Evolutionary conservation across 345 rosid genomes (phyloP), one percentile per base, ranked within the genome.

Genomic region (Durio zibethinus): DNA sequence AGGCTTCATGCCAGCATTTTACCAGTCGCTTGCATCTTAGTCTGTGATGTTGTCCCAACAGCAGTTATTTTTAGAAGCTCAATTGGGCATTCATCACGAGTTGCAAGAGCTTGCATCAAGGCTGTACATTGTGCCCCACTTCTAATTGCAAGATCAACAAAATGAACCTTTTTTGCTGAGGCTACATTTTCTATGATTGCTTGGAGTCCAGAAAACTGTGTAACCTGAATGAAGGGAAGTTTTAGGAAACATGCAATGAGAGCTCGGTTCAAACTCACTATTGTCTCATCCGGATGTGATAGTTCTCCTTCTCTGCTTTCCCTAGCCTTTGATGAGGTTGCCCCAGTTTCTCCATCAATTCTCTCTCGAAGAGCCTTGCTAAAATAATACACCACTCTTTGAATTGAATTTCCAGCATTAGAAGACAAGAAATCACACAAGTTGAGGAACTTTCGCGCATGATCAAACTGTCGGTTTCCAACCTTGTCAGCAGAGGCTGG

Each of bases 401-500:
- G 72, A 5, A 43, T 42, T 10, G 72, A 12, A 14, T 20, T 67
- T 2, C 72, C 72, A 42, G 35, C 53, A 25, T 23, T 52, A 2
- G 82, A 78, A 74, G 81, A 80, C 31, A 67, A 47, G 43, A 56
- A 25, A 57, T 82, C 78, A 64, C 85, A 78, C 27, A 53, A 27
- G 27, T 76, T 64, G 1, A 82, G 83, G 36, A 81, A 73, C 48
- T 35, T 52, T 61, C 65, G 27, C 6, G 86, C 85, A 0, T 54
- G 64, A 25, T 79, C 83, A 40, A 50, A 73, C 48, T 81, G 82
- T 68, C 52, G 74, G n/a, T 63, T 35, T 12, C 78, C 74, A 4
- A 84, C 80, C 73, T 81, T 82, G 65, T 82, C 82, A 33, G 86
- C 86, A 0, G 86, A 80, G 16, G 67, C 84, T 14, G 84, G 71